These are phyloP conservation scores for Penicillium sp. DNA, from an alignment of 2,329 filamentous ascomycete species.

Conservation along the genomic window DNA sequence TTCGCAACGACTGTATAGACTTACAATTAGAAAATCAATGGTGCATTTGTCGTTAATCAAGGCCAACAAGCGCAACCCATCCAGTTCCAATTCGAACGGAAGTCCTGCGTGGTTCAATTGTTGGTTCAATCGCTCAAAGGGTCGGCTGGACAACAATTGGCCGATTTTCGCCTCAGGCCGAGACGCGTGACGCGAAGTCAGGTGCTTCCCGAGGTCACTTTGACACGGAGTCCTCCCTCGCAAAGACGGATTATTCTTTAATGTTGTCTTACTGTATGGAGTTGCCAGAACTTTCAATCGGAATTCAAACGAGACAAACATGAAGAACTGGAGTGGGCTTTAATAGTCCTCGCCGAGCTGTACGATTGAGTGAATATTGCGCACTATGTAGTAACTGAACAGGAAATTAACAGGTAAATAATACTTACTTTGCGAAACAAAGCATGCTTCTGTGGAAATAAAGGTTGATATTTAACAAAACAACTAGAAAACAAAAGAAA, in stretches of 20 bases:
- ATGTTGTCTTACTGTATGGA: not conserved
- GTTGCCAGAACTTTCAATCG: not conserved
- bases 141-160: constrained; percentile 21
- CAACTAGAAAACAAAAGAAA: not conserved
- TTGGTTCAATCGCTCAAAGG: not conserved
- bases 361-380: too few relatives aligned
- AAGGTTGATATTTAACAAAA: not conserved
- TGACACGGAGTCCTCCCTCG: not conserved
- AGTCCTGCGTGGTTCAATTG: constrained; percentile 1
- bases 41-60: not conserved
- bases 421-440: not conserved
- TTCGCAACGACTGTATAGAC: not conserved
- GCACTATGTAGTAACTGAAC: not conserved
- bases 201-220: constrained; percentile 17
- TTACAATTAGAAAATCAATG: not conserved
- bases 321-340: not conserved
- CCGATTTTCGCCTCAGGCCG: constrained; percentile 31
- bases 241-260: not conserved
- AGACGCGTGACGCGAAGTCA: constrained; percentile 35
- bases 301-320: not conserved
- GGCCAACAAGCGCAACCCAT: not conserved
- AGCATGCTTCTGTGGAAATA: not conserved
- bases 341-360: too few relatives aligned
- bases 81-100: not conserved
- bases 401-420: not conserved